phyloP scores from a whole-genome alignment of 805 yeast species.

The Schizosaccharomyces cryophilus region DNA sequence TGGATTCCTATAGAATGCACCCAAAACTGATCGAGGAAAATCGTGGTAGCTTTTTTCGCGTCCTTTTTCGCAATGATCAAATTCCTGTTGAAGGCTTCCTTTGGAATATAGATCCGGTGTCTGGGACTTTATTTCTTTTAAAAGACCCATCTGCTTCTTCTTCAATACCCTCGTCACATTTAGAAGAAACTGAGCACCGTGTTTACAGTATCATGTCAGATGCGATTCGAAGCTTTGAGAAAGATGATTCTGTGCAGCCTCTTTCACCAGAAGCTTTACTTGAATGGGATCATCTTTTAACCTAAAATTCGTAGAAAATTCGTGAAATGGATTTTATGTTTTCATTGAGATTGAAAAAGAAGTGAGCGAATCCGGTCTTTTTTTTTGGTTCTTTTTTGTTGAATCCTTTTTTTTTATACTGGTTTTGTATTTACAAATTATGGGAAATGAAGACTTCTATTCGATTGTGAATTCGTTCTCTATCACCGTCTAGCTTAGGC shows the following conservation, averaged over 20 bases:
- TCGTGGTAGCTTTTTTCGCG: background rate
- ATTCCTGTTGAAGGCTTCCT: background rate
- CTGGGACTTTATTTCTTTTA: conserved; percentile 11
- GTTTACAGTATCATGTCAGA: background rate
- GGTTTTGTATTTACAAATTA: no score
- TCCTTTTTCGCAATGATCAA: background rate
- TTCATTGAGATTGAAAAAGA: no score
- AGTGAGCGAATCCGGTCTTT: no score
- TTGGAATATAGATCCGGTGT: conserved; percentile 10
- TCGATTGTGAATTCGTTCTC: no score
- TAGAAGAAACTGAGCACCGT: background rate
- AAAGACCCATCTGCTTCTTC: background rate
- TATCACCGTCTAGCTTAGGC: no score
- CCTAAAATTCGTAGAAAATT: no score
- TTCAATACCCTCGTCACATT: background rate
- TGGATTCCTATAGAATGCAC: background rate
- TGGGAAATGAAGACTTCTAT: no score
- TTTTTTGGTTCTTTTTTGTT: no score
- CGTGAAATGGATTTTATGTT: no score
- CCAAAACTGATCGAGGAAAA: background rate
- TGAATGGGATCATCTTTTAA: background rate
- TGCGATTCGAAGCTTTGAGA: background rate
- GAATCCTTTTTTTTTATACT: no score
- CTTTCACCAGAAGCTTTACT: background rate
- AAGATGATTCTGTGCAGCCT: background rate